Base-by-base conservation (phyloP, 768 basidiomycete species). In the Fibroporia radiculosa region DNA sequence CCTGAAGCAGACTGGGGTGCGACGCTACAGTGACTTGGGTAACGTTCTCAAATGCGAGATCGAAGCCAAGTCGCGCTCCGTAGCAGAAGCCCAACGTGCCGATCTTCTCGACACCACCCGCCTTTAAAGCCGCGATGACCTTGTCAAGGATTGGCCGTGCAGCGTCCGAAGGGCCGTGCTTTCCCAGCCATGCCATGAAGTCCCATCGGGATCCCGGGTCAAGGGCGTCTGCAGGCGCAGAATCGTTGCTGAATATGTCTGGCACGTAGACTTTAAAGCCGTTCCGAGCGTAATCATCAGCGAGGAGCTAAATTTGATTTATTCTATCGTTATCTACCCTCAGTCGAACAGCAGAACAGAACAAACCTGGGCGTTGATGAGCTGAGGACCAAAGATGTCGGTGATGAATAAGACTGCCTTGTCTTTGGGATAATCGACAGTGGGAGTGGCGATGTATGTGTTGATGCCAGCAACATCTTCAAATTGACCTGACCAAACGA, bases 1-100 rank as follows among this genome's bases (percentile, higher is more conserved):
- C 43, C 18, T 63, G 24, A 31, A 75, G 59, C 3, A 67, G 52
- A 3, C 75, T 74, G 0, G 77, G 78, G 53, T 79, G 78, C 1
- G 69, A 47, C 32, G 71, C 58, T n/a, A 63, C 67, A 3, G 63
- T 63, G 3, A 42, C 41, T 10, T 4, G 3, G 8, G 19, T 23
- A n/a, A 28, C 18, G 7, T 35, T 35, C 34, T 35, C 6, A 26
- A 40, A 66, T 0, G 75, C 70, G 33, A 77, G 63, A 45, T 74
- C 64, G 56, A 70, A 67, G 22, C 59, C 56, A 35, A 70, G 74
- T n/a, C 69, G 68, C 5, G 62, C 71, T 23, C 68, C 68, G 49
- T 66, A 67, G 56, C 72, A 73, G 56, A 66, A 72, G 0, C 71
- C 70, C 0, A 63, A 64, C 6, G 67, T 65, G 0, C 59, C 70